Percentiles rank a stretch among this genome's conserved stretches.
These are phyloP conservation scores for Penstemon newberryi DNA, from an alignment of 257 asterid species.

Conservation along the genomic window DNA sequence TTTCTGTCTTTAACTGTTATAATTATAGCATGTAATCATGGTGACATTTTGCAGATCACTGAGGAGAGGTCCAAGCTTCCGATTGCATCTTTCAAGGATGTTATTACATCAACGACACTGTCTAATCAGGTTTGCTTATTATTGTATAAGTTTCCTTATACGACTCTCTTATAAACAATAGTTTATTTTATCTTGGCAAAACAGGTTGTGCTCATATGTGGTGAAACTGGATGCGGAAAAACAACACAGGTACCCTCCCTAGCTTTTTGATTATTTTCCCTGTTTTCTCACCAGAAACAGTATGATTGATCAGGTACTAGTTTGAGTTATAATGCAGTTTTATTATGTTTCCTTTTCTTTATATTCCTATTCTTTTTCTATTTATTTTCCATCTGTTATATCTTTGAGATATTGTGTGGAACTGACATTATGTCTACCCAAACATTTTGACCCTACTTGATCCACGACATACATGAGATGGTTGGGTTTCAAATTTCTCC, in stretches of 20 bases:
- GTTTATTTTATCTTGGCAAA: slow-evolving; percentile 25
- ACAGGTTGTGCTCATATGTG: slow-evolving; percentile 92
- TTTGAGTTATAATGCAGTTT: background rate
- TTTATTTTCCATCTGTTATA: no score
- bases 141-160: background rate
- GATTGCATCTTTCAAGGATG: slow-evolving; percentile 73
- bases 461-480: no score
- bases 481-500: no score
- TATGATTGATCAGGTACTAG: background rate
- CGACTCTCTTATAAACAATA: slow-evolving; percentile 7
- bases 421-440: no score
- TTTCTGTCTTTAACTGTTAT: slow-evolving; percentile 5
- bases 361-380: no score
- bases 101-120: slow-evolving; percentile 58
- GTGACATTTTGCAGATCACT: slow-evolving; percentile 50
- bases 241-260: slow-evolving; percentile 71
- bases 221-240: slow-evolving; percentile 99
- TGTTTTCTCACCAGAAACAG: background rate
- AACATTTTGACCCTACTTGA: no score
- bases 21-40: slow-evolving; percentile 20
- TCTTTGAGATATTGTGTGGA: no score
- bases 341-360: no score
- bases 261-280: slow-evolving; percentile 13
- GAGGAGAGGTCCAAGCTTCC: slow-evolving; percentile 81
- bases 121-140: slow-evolving; percentile 66